Evolutionary conservation across 495 filamentous ascomycete species (phyloP).

Genomic region (Penicillium coffeae): DNA sequence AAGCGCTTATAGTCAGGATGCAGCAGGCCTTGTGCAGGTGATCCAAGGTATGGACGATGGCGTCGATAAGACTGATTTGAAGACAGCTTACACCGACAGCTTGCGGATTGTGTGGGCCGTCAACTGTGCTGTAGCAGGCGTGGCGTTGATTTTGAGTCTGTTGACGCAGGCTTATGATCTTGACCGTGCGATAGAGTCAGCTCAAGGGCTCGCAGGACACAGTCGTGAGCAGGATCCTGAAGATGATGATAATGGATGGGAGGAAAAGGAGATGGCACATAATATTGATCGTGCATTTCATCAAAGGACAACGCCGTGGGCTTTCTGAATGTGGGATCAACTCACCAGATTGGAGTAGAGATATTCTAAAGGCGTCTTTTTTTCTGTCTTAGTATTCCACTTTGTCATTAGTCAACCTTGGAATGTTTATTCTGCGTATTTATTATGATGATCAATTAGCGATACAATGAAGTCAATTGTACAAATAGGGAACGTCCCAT

Average conservation of each 20-base stretch:
- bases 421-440: too few species aligned
- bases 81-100: constrained; percentile 53
- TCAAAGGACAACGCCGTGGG: too few species aligned
- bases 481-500: too few species aligned
- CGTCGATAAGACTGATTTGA: constrained; percentile 37
- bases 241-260: not conserved
- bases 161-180: constrained; percentile 52
- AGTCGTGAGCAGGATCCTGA: not conserved
- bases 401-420: too few species aligned
- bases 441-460: too few species aligned
- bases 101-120: constrained; percentile 55
- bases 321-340: too few species aligned
- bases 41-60: constrained; percentile 53
- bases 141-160: constrained; percentile 47
- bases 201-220: constrained; percentile 27
- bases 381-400: too few species aligned
- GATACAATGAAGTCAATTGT: too few species aligned
- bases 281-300: not conserved
- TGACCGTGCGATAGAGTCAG: constrained; percentile 42
- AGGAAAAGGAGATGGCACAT: not conserved
- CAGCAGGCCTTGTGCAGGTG: constrained; percentile 54
- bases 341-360: too few species aligned
- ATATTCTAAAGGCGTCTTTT: too few species aligned
- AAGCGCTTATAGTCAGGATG: constrained; percentile 50
- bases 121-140: constrained; percentile 48